Evolutionary conservation across 306 rosid species (phyloP), one percentile per base, ranked within the genome.

Genomic region (Rosa multiflora): DNA sequence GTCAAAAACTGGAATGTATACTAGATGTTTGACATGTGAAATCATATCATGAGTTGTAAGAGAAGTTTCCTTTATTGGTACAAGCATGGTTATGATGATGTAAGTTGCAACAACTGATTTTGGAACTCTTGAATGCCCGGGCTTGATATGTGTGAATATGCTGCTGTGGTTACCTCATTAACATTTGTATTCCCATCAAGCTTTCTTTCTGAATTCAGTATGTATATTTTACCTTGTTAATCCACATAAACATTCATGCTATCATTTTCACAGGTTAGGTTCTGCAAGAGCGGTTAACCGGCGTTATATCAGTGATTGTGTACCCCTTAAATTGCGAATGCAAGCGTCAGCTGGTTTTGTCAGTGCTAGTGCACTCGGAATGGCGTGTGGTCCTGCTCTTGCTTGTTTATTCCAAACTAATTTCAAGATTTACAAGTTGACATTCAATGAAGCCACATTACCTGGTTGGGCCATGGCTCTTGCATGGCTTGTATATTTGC

Each of bases 351-450:
- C 85, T 40, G 90, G 85, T 78, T 94, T 94, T 86, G 98, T 94
- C 10, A 91, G 97, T 78, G 96, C 98, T 47, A 88, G 96, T 63
- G 98, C 97, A 5, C 84, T 94, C 59, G 90, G 90, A 74, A 87
- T 87, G 85, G 90, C 90, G 5, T 84, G 83, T 74, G 90, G 90
- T 61, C 90, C 90, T 63, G 90, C 90, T 77, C 85, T 87, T 71
- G 85, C 90, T 82, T 77, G 83, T 58, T 71, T 87, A 56, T 70
- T 87, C 37, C 85, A 78, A 73, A 87, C 77, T 32, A 47, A 87
- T 73, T 82, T 87, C 76, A 87, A 87, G 86, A 82, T 87, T 46
- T 84, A 43, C 68, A 84, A 72, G 10, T 21, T 87, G 47, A 87
- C 90, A 42, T 87, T 87, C 79, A 87, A 87, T 62, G 85, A 82